These are phyloP conservation scores for Amoebophrya sp. DNA, from an alignment of 169 alveolate genomes.

Conservation along the genomic window DNA sequence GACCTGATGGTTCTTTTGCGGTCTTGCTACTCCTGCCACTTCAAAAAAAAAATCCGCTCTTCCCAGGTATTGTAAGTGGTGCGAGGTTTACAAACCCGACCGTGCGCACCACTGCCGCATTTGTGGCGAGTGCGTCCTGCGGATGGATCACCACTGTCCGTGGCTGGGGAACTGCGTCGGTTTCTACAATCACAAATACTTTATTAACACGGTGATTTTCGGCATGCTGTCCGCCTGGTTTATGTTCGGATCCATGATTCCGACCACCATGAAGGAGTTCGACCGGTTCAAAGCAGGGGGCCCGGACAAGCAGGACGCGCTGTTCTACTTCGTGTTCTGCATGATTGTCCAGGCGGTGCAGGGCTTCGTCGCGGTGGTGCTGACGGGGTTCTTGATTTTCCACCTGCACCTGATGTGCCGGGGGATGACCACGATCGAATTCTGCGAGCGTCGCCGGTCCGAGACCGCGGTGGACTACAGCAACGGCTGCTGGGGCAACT, in stretches of 20 bases:
- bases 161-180: constrained; percentile 76
- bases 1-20: too few relatives aligned
- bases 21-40: too few relatives aligned
- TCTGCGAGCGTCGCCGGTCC: background rate
- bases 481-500: constrained; percentile 6
- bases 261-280: constrained; percentile 54
- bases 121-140: constrained; percentile 67
- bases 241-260: constrained; percentile 57
- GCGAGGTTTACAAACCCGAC: constrained; percentile 80
- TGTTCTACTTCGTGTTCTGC: constrained; percentile 38
- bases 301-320: background rate
- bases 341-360: background rate
- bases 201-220: constrained; percentile 49
- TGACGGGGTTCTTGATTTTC: background rate
- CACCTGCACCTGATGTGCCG: background rate
- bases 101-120: constrained; percentile 70
- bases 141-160: constrained; percentile 79
- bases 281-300: too few relatives aligned
- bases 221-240: background rate
- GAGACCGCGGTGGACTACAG: background rate
- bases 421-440: constrained; percentile 43
- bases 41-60: too few relatives aligned
- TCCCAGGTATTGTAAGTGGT: constrained; percentile 73
- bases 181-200: constrained; percentile 66
- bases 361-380: background rate